A percentile compares a stretch with the other conserved stretches of the same genome.
These are phyloP conservation scores for Collybiopsis confluens DNA, from an alignment of 768 basidiomycete genomes.

Conservation along the genomic window DNA sequence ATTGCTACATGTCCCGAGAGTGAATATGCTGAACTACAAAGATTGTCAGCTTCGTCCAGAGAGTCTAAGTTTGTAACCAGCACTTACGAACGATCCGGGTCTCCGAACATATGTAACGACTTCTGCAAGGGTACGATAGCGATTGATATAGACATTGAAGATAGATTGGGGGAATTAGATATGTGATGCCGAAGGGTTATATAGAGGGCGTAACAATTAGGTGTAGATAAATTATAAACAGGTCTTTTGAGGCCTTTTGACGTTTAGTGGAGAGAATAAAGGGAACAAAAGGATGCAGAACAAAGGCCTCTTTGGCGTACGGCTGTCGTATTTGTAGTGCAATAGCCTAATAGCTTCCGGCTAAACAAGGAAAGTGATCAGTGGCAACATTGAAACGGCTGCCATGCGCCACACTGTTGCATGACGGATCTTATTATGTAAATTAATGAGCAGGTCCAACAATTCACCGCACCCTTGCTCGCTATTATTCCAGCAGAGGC, in stretches of 20 bases:
- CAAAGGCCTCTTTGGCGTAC: constrained; percentile 4
- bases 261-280: neutral
- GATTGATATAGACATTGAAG: constrained; percentile 67
- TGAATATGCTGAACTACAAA: constrained; percentile 74
- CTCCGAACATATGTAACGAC: constrained; percentile 67
- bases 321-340: neutral
- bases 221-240: neutral
- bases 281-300: constrained; percentile 22
- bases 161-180: constrained; percentile 10
- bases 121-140: constrained; percentile 56
- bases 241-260: neutral
- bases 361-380: no score
- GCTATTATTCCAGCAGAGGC: no score
- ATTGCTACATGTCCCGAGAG: constrained; percentile 78
- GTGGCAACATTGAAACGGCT: no score
- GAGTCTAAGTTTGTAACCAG: neutral
- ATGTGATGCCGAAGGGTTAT: neutral
- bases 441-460: no score
- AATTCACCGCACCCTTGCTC: no score
- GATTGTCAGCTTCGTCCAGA: neutral
- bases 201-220: neutral
- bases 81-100: constrained; percentile 59
- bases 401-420: no score
- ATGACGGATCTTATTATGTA: no score
- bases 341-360: no score